Base-by-base conservation (phyloP, 352 stramenopile genomes). In the Phytophthora tubulina region DNA sequence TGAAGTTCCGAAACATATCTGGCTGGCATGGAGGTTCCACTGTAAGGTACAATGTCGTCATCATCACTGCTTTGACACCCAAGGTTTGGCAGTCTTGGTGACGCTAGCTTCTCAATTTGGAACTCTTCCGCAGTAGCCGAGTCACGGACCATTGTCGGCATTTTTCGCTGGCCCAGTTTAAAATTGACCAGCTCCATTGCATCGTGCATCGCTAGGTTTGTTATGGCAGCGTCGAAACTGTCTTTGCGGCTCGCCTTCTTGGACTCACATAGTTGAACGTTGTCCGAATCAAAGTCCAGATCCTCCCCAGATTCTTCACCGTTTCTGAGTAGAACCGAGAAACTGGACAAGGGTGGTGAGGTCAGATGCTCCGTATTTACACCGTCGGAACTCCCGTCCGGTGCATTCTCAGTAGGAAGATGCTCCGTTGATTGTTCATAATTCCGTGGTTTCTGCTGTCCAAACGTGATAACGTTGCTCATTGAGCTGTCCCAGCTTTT, bases 181-280 rank as follows among this genome's bases (percentile, higher is more conserved):
- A 85, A 83, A 45, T 50, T 81, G 7, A 68, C 63, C 14, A 83
- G 70, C 0, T 82, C 75, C 67, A 80, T 74, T 15, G 69, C 68
- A 46, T 78, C 78, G 33, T 72, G 58, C 41, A 66, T 58, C 14
- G 48, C 44, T 66, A 44, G 53, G 17, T 61, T 58, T 27, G 48
- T 58, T 32, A 63, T 56, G 2, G 49, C 21, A 21, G 1, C 21
- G 21, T 21, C 21, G 21, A 21, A 21, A 21, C 21, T 21, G 21
- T 21, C 21, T 21, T 21, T 21, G 21, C 21, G 21, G 21, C 21
- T 21, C 21, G 21, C 21, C 21, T 21, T 21, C 21, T 21, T 21
- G 21, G 21, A 21, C 21, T 21, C 21, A 21, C 21, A 21, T 21
- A 21, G 21, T 21, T 21, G 21, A 21, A 21, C 21, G 8, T 75